These are phyloP conservation scores for Boletus sp. DNA, from an alignment of 768 basidiomycete species.

Conservation along the genomic window DNA sequence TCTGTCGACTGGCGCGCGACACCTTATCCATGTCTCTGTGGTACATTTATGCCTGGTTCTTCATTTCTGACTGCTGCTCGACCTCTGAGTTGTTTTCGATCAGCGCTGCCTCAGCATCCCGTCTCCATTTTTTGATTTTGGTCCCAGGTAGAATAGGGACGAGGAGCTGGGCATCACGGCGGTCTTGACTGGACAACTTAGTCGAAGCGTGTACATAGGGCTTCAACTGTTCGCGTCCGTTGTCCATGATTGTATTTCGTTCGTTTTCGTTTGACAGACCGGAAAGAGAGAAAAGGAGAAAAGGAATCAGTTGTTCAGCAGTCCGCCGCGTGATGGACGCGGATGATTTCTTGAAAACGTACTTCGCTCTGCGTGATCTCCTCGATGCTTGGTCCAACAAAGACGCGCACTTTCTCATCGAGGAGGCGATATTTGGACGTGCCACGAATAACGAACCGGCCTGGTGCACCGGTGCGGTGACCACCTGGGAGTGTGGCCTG, in stretches of 20 bases:
- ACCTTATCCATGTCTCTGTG: not conserved
- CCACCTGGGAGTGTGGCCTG: constrained; percentile 84
- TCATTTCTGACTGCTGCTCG: not conserved
- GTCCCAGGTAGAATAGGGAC: constrained; percentile 25
- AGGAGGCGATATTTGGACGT: constrained; percentile 78
- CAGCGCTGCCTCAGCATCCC: constrained; percentile 11
- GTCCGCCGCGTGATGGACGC: not conserved
- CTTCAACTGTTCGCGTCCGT: constrained; percentile 17
- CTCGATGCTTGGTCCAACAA: constrained; percentile 73
- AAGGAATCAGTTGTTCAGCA: not conserved
- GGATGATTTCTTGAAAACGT: constrained; percentile 24
- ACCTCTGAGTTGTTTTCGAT: not conserved
- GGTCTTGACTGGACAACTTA: constrained; percentile 21
- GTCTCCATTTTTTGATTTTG: constrained; percentile 27
- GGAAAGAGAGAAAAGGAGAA: not conserved
- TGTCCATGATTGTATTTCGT: not conserved
- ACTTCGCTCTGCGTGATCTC: constrained; percentile 60
- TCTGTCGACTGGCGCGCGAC: not conserved
- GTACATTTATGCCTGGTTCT: not conserved
- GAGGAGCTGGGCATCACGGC: constrained; percentile 27
- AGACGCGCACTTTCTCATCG: constrained; percentile 81
- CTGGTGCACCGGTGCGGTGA: constrained; percentile 84
- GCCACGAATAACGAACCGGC: constrained; percentile 76
- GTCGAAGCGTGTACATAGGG: constrained; percentile 30
- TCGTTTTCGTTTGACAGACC: not conserved